These are phyloP conservation scores for Penicillium angulare DNA, from an alignment of 495 filamentous ascomycete species.

Conservation along the genomic window DNA sequence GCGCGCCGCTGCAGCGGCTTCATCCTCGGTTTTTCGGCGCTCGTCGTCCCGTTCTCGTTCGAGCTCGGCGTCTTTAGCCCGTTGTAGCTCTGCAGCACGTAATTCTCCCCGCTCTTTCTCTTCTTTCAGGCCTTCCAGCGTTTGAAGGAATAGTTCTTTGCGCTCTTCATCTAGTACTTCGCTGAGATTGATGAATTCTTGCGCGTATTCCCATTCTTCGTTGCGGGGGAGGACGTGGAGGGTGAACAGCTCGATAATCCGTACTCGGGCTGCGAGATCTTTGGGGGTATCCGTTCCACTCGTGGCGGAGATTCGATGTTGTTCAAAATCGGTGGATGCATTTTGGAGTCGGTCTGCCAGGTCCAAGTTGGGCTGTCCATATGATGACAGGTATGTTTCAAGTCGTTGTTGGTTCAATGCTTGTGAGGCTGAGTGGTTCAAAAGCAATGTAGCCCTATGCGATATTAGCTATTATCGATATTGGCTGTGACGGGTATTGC, in stretches of 20 bases:
- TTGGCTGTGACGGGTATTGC: conserved; percentile 6
- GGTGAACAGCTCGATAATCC: conserved; percentile 91
- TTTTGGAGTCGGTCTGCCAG: conserved; percentile 56
- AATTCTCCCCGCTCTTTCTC: conserved; percentile 75
- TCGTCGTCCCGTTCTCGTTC: conserved; percentile 55
- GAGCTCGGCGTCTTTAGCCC: conserved; percentile 61
- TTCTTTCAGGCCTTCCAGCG: conserved; percentile 54
- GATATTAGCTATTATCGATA: neutral
- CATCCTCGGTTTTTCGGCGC: conserved; percentile 62
- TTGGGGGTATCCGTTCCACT: conserved; percentile 73
- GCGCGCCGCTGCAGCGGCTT: conserved; percentile 32
- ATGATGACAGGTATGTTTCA: conserved; percentile 84
- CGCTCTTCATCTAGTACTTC: conserved; percentile 89
- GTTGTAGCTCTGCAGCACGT: conserved; percentile 57
- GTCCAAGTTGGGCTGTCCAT: conserved; percentile 66
- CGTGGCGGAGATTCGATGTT: conserved; percentile 32
- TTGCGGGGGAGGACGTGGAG: conserved; percentile 89
- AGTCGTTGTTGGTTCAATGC: conserved; percentile 79
- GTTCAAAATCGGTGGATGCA: conserved; percentile 22
- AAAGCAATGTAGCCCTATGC: conserved; percentile 74
- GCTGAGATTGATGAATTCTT: conserved; percentile 80
- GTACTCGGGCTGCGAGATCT: conserved; percentile 71
- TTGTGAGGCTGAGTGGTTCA: conserved; percentile 84
- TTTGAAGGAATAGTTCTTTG: conserved; percentile 79
- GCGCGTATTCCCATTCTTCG: conserved; percentile 91